A percentile compares a stretch with the other conserved stretches of the same genome.
Evolutionary conservation across 108 stramenopile species (phyloP).

Genomic region (Cyclotella atomus): DNA sequence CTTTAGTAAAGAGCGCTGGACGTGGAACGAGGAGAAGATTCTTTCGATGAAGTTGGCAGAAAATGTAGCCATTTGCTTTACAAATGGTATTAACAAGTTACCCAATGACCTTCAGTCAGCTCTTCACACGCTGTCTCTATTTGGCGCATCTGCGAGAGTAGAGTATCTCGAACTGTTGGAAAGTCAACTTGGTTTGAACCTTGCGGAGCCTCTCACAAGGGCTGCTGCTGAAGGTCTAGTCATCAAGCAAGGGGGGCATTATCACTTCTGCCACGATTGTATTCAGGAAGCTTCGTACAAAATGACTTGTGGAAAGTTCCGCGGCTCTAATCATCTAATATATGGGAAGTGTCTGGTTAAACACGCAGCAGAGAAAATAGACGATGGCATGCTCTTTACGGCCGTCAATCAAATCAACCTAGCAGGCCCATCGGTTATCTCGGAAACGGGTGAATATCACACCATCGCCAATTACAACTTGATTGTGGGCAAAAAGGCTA

Average conservation of each 20-base stretch:
- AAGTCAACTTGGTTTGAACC: background rate
- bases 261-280: constrained; percentile 28
- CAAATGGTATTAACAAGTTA: constrained; percentile 7
- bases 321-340: background rate
- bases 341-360: constrained; percentile 7
- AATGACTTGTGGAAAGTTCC: constrained; percentile 1
- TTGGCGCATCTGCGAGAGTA: constrained; percentile 2
- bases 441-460: background rate
- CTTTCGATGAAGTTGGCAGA: background rate
- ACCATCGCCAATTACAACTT: constrained; percentile 17
- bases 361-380: background rate
- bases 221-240: constrained; percentile 21
- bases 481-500: constrained; percentile 15
- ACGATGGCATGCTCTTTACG: constrained; percentile 8
- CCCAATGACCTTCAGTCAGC: constrained; percentile 18
- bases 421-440: background rate
- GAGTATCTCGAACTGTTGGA: constrained; percentile 8
- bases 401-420: constrained; percentile 24
- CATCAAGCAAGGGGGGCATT: background rate
- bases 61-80: constrained; percentile 18
- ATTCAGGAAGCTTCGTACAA: constrained; percentile 36
- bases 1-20: constrained; percentile 13
- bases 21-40: constrained; percentile 22
- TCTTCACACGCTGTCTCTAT: constrained; percentile 10
- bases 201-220: background rate